phyloP scores from a whole-genome alignment of 2,329 filamentous ascomycete species.

The Pestalotiopsis sp. region DNA sequence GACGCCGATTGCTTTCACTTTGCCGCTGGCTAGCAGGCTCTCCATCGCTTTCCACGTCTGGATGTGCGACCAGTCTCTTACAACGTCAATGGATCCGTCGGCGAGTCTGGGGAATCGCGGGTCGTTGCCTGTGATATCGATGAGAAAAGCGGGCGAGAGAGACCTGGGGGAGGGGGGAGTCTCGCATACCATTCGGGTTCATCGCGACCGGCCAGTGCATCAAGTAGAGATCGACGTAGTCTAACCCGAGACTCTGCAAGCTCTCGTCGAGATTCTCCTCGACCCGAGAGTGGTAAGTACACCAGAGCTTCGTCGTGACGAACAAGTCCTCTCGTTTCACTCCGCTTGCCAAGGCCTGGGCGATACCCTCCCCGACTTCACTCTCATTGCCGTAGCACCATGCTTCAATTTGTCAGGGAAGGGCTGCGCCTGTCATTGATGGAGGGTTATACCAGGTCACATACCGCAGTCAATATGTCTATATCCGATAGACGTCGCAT shows the following conservation, averaged over 20 bases:
- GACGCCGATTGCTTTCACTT: constrained; percentile 56
- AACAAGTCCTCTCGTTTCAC: constrained; percentile 79
- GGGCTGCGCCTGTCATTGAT: neutral
- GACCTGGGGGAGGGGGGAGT: neutral
- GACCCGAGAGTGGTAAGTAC: constrained; percentile 72
- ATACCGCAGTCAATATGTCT: neutral
- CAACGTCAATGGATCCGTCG: constrained; percentile 75
- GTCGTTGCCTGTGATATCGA: constrained; percentile 74
- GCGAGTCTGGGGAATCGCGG: constrained; percentile 74
- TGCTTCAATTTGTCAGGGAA: neutral
- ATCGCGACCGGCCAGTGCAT: constrained; percentile 61
- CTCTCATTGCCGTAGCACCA: neutral
- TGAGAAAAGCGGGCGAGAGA: constrained; percentile 65
- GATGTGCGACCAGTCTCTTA: constrained; percentile 68
- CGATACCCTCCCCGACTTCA: neutral
- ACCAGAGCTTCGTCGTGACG: constrained; percentile 85
- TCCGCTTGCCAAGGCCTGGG: constrained; percentile 40
- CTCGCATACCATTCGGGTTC: neutral
- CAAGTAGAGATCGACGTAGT: constrained; percentile 61
- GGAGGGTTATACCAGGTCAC: neutral
- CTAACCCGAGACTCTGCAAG: constrained; percentile 71
- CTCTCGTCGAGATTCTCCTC: constrained; percentile 73
- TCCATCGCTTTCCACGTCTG: constrained; percentile 80
- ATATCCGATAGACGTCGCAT: neutral
- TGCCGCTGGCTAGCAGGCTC: constrained; percentile 61